Evolutionary conservation across 768 basidiomycete species (phyloP).

Genomic region (Xerocomellus dryophilus): DNA sequence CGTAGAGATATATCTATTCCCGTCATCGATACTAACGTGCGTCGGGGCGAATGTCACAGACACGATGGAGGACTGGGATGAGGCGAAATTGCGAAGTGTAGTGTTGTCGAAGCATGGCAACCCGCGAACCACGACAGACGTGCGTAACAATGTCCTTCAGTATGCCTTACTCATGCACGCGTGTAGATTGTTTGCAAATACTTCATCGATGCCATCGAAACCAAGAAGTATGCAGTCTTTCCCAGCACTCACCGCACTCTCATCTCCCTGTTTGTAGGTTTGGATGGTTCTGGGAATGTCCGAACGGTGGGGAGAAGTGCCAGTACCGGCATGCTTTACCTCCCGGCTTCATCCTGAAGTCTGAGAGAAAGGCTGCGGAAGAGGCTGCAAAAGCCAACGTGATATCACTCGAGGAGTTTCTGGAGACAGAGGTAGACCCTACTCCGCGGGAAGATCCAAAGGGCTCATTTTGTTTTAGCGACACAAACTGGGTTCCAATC

Average conservation of each 20-base stretch:
- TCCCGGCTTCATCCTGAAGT: conserved; percentile 93
- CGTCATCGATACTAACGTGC: not conserved
- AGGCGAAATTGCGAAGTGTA: conserved; percentile 87
- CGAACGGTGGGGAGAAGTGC: conserved; percentile 76
- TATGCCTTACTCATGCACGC: conserved; percentile 5
- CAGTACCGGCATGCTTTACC: conserved; percentile 95
- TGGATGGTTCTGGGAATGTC: conserved; percentile 97
- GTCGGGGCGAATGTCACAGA: conserved; percentile 44
- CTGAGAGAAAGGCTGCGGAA: conserved; percentile 87
- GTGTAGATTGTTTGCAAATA: conserved; percentile 92
- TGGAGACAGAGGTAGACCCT: conserved; percentile 87
- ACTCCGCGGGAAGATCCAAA: not conserved
- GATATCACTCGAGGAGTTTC: conserved; percentile 94
- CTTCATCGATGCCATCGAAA: conserved; percentile 96
- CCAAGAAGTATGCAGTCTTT: conserved; percentile 55
- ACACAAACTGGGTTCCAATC: conserved; percentile 85
- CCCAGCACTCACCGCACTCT: not conserved
- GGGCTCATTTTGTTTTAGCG: conserved; percentile 48
- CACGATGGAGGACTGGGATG: conserved; percentile 98
- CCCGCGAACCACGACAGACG: conserved; percentile 89
- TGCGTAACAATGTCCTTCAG: conserved; percentile 34
- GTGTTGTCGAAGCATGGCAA: conserved; percentile 87
- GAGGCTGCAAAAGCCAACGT: conserved; percentile 85
- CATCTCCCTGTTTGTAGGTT: conserved; percentile 43
- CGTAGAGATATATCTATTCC: conserved; percentile 19